Base-by-base conservation (phyloP, 768 basidiomycete species). In the Macrolepiota dolichaula region DNA sequence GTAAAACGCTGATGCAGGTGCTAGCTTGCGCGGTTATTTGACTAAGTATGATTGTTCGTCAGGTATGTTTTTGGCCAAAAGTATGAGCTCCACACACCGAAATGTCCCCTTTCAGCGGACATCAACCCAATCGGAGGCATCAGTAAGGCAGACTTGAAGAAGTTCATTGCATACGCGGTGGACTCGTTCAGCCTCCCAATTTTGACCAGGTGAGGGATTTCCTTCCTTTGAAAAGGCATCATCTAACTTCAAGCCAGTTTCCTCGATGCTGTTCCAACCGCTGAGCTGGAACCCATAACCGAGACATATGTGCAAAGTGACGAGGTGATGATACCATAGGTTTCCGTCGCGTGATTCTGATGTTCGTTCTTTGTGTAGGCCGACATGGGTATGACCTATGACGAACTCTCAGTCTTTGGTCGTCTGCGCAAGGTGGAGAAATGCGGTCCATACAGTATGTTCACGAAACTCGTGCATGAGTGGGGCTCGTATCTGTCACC, bases 371-470 rank as follows among this genome's bases (percentile, higher is more conserved):
- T 22, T 55, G 42, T n/a, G 10, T 38, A 94, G 93, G 94, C 85
- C 17, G 96, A 98, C 68, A 98, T 98, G 96, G 96, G 96, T 9
- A 98, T 98, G 97, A 97, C 96, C 0, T 98, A 98, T 69, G 91
- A 98, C 66, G 97, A 98, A 66, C 80, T 99, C 19, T 96, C 94
- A 11, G 85, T 94, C 19, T 96, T 95, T 66, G 97, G 96, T 25
- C 81, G 96, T 29, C 81, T 99, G 25, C 86, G 97, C 55, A 98
- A 99, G 75, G 85, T 96, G 42, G 95, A 97, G 68, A 98, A 98
- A 76, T 95, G 94, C 71, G 97, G 97, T 2, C 96, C 97, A 1
- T 98, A 96, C 75, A 92, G 92, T 79, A 98, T 90, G 79, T 99
- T 96, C 71, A 96, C 93, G 36, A 98, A 98, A 75, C 80, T 99